These are phyloP conservation scores for Leishmania major DNA, from an alignment of 208 protist species.

Conservation along the genomic window DNA sequence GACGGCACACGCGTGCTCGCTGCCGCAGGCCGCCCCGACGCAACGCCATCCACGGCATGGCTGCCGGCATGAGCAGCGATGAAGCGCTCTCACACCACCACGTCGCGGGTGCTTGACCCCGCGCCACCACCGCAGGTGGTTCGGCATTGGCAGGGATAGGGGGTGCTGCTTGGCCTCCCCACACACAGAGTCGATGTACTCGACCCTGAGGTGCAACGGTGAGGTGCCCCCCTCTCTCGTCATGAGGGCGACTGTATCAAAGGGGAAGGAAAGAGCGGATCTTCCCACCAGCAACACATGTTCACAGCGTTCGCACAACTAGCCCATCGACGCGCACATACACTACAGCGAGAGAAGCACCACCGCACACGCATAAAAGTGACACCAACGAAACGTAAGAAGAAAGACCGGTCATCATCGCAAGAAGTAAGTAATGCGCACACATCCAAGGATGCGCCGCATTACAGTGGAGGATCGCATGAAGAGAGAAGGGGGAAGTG, in stretches of 20 bases:
- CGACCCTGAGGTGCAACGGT: neutral
- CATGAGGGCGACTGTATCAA: neutral
- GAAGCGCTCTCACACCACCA: neutral
- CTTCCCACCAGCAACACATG: neutral
- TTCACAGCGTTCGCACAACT: neutral
- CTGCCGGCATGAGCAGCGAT: neutral
- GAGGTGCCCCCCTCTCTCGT: neutral
- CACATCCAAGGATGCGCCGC: neutral
- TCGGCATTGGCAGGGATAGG: too few relatives aligned
- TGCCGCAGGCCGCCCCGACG: neutral
- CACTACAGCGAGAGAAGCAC: neutral
- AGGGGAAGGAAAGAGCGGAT: neutral
- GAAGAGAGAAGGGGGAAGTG: neutral
- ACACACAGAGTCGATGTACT: neutral
- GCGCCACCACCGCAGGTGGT: too few relatives aligned
- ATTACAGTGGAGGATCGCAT: neutral
- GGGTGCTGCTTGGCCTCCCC: too few relatives aligned
- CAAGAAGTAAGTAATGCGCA: neutral
- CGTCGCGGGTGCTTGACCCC: neutral
- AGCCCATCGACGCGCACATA: neutral
- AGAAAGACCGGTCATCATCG: neutral
- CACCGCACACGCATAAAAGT: neutral
- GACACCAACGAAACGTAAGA: constrained; percentile 1
- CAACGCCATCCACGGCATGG: neutral
- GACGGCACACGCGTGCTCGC: neutral